These are phyloP conservation scores for Catenaria anguillulae DNA, from an alignment of 371 early-diverging fungal species.

Conservation along the genomic window DNA sequence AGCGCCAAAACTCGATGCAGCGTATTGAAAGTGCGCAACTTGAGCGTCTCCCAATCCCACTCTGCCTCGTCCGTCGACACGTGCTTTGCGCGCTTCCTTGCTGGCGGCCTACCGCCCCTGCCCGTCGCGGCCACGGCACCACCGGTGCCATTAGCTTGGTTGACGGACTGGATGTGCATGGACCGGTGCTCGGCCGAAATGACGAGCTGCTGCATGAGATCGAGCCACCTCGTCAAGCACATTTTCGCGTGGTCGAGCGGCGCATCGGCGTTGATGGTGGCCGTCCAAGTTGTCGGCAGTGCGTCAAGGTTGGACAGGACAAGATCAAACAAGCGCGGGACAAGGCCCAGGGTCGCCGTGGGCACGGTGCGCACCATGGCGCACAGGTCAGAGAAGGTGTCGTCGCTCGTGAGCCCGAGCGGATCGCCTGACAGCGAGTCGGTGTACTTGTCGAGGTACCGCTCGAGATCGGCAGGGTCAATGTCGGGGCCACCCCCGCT, in stretches of 20 bases:
- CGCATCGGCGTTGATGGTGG: not conserved
- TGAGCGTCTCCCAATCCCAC: slow-evolving; percentile 2
- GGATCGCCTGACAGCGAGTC: not conserved
- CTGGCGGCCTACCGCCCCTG: not conserved
- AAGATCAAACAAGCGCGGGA: not conserved
- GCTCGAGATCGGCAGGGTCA: no score
- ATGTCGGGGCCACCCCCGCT: no score
- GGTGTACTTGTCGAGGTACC: not conserved
- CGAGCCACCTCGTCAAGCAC: not conserved
- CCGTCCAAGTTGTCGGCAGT: not conserved
- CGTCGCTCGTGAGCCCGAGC: not conserved
- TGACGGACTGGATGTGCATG: not conserved
- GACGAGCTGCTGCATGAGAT: not conserved
- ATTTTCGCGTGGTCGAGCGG: not conserved
- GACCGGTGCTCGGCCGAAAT: not conserved
- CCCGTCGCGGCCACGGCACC: not conserved
- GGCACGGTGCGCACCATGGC: not conserved
- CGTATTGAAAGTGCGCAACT: not conserved
- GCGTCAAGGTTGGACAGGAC: not conserved
- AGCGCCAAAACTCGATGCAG: not conserved
- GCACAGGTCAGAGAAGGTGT: not conserved
- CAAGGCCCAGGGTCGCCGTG: not conserved
- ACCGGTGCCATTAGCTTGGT: not conserved
- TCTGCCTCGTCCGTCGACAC: no score
- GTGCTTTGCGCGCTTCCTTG: not conserved